Evolutionary conservation across 768 basidiomycete genomes (phyloP).

Genomic region (Leccinum ochraceum): DNA sequence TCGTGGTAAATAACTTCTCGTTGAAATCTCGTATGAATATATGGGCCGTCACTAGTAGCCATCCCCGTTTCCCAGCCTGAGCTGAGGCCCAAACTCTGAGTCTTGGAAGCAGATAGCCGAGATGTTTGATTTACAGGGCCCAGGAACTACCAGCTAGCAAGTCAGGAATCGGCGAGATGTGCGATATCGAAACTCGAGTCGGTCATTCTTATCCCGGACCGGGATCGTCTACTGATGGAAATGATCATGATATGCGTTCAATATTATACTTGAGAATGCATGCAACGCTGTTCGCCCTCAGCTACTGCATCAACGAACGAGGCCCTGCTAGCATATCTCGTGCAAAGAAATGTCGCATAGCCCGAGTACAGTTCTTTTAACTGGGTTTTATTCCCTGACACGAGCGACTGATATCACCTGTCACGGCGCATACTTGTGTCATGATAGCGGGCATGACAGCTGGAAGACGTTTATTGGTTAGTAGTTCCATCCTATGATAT

Average conservation of each 20-base stretch:
- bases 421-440: neutral
- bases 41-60: neutral
- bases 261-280: neutral
- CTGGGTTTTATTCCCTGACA: neutral
- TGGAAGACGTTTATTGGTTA: neutral
- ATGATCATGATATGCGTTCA: neutral
- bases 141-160: neutral
- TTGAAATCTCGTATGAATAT: no score
- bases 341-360: neutral
- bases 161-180: neutral
- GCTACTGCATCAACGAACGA: neutral
- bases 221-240: neutral
- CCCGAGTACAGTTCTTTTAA: neutral
- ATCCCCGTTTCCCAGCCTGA: neutral
- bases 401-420: neutral
- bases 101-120: neutral
- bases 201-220: neutral
- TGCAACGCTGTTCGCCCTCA: neutral
- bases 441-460: neutral
- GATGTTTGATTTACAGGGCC: neutral
- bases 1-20: no score
- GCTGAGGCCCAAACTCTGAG: neutral
- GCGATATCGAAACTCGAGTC: neutral
- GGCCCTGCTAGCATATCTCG: neutral
- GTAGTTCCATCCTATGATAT: neutral